phyloP scores from a whole-genome alignment of 768 basidiomycete species.

The Auricularia auricula-judae region DNA sequence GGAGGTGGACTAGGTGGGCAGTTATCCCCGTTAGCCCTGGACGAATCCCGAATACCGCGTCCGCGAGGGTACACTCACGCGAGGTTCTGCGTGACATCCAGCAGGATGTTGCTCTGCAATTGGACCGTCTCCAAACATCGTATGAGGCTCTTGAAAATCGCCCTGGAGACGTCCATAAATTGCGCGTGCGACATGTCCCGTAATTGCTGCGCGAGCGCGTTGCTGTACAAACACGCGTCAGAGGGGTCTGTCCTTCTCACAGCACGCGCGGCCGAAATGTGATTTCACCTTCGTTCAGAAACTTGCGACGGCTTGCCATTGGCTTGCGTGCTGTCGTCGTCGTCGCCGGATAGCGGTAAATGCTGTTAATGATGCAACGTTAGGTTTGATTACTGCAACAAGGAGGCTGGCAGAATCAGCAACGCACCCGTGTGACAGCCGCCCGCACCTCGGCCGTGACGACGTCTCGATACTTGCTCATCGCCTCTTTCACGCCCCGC shows the following conservation, averaged over 20 bases:
- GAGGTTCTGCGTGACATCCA: constrained; percentile 44
- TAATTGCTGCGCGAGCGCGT: constrained; percentile 42
- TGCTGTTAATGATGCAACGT: constrained; percentile 26
- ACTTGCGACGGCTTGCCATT: constrained; percentile 12
- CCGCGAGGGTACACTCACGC: constrained; percentile 7
- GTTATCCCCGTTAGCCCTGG: background rate
- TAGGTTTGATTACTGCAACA: constrained; percentile 1
- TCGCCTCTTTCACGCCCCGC: constrained; percentile 55
- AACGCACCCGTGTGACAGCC: constrained; percentile 48
- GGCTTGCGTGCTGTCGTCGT: constrained; percentile 28
- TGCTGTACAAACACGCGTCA: constrained; percentile 17
- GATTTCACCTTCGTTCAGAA: constrained; percentile 11
- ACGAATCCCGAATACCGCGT: background rate
- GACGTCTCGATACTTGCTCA: constrained; percentile 58
- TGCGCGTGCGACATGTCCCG: constrained; percentile 56
- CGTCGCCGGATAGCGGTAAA: constrained; percentile 45
- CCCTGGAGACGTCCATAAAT: constrained; percentile 51
- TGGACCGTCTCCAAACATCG: constrained; percentile 60
- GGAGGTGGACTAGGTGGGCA: background rate
- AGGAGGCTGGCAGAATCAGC: background rate
- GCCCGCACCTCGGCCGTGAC: constrained; percentile 50
- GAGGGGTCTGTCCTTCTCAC: background rate
- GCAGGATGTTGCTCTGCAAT: constrained; percentile 43
- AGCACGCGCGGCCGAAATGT: background rate
- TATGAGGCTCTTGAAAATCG: constrained; percentile 51